Base-by-base conservation (phyloP, 148 eudicot species). In the Vaccinium darrowii region DNA sequence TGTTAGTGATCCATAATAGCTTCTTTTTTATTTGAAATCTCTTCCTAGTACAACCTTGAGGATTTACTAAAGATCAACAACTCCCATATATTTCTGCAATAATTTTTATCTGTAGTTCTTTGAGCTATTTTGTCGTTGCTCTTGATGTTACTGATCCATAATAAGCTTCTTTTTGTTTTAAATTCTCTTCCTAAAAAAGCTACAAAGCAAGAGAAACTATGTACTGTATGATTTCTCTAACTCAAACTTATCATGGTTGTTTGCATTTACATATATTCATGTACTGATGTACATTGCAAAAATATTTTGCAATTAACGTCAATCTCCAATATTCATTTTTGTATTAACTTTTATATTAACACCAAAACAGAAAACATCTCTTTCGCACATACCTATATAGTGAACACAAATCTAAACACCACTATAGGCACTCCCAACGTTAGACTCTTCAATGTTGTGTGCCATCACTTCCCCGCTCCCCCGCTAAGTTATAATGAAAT, bases 1-100 rank as follows among this genome's bases (percentile, higher is more conserved):
- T 82, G 63, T 82, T 82, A 52, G 63, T 79, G 25, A 60, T 79
- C 27, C 12, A 74, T 79, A 50, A 53, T 74, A 60, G 81, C 36
- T 47, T 74, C 77, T 74, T 74, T 74, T 49, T 76, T 53, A 13
- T 52, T 78, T 5, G 52, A 12, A 11, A 51, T 78, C 36, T 78
- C 10, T 78, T 25, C 14, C 14, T 51, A 78, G 25, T 25, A 1
- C 1, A 23, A 13, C 62, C 6, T 12, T 39, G 11, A 52, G 60
- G 81, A 52, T 78, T 78, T 52, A 78, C 60, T 52, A 5, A 18
- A 36, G 76, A 16, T 36, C 11, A 36, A 33, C 76, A 73, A 14
- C 12, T 33, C 23, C 7, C 36, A 73, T 73, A 14, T 36, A 73
- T 1, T 73, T 73, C 49, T 73, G 76, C 47, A 73, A 73, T 73